Evolutionary conservation across 179 eudicot genomes (phyloP).

Genomic region (Silene vulgaris): DNA sequence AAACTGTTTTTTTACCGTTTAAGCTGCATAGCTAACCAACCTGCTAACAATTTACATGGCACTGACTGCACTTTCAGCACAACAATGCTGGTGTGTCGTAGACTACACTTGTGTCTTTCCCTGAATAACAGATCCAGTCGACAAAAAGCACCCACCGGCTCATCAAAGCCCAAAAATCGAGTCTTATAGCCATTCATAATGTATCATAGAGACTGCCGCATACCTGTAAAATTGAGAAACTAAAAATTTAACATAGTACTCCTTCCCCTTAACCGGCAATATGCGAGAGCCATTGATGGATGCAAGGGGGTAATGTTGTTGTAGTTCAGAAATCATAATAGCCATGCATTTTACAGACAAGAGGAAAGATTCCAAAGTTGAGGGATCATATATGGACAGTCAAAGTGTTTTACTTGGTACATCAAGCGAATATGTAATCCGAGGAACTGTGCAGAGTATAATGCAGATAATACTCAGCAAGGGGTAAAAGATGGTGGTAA

Average conservation of each 20-base stretch:
- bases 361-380: neutral
- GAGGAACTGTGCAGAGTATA: too few species aligned
- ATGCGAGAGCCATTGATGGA: neutral
- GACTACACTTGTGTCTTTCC: neutral
- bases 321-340: too few species aligned
- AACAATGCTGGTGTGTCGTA: neutral
- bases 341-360: neutral
- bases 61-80: conserved; percentile 5
- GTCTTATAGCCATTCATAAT: conserved; percentile 27
- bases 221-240: neutral
- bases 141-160: conserved; percentile 25
- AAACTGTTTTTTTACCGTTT: conserved; percentile 8
- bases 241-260: neutral
- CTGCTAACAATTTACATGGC: conserved; percentile 21
- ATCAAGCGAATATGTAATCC: neutral
- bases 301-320: too few species aligned
- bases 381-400: neutral
- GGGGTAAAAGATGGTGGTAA: neutral
- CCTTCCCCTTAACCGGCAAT: neutral
- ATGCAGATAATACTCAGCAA: too few species aligned
- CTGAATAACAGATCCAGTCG: neutral
- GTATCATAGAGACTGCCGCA: conserved; percentile 32
- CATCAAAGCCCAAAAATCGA: conserved; percentile 28
- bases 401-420: neutral
- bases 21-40: conserved; percentile 8